Conservation (phyloP, 2,329 filamentous ascomycete genomes). For the Beauveria caledonica region DNA sequence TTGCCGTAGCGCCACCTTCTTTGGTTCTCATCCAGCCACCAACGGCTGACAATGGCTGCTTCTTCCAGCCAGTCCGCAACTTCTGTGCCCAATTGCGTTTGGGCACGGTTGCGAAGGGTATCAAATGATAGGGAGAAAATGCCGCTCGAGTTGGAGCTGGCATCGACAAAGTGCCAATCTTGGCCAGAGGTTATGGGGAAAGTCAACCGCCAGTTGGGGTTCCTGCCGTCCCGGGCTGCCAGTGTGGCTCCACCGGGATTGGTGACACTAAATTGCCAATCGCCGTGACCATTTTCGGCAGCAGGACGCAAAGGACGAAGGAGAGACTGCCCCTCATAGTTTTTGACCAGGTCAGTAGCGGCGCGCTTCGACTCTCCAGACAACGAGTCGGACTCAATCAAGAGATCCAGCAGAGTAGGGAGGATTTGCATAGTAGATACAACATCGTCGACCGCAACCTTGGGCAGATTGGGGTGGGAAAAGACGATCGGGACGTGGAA, state of each 20-base stretch:
- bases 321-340: slow-evolving; percentile 28
- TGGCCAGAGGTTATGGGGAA: slow-evolving; percentile 18
- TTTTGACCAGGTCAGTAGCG: slow-evolving; percentile 21
- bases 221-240: slow-evolving; percentile 16
- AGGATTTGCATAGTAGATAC: slow-evolving; percentile 26
- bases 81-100: slow-evolving; percentile 1
- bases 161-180: slow-evolving; percentile 11
- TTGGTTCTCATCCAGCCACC: slow-evolving; percentile 29
- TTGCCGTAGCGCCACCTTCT: slow-evolving; percentile 26
- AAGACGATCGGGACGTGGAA: slow-evolving; percentile 25
- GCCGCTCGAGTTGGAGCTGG: background rate
- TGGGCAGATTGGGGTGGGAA: slow-evolving; percentile 26
- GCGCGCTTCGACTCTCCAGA: slow-evolving; percentile 18
- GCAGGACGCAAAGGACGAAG: slow-evolving; percentile 20
- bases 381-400: slow-evolving; percentile 26
- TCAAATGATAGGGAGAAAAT: slow-evolving; percentile 9
- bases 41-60: slow-evolving; percentile 24
- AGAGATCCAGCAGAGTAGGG: slow-evolving; percentile 27
- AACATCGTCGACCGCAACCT: slow-evolving; percentile 22
- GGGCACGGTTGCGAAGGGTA: background rate
- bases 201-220: slow-evolving; percentile 17
- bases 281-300: slow-evolving; percentile 18
- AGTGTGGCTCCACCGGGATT: slow-evolving; percentile 20
- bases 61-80: slow-evolving; percentile 18
- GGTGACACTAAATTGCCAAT: slow-evolving; percentile 21